Base-by-base conservation (phyloP, 768 basidiomycete genomes). In the Amanita pseudoporphyria region DNA sequence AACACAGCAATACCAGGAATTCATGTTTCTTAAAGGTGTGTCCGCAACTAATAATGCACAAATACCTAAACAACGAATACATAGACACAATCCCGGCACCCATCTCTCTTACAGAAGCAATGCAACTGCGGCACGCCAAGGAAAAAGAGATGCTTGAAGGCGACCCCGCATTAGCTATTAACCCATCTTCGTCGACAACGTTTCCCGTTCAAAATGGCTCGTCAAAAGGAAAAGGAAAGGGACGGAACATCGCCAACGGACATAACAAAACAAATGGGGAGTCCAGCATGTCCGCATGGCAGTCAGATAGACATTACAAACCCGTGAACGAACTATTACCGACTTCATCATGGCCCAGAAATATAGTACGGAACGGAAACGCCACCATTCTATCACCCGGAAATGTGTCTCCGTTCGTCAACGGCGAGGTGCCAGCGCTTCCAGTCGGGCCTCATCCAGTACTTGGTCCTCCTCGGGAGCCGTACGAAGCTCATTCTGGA, bases 21-120 rank as follows among this genome's bases (percentile, higher is more conserved):
- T 84, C 55, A 77, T 75, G 72, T 85, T 86, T 55, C 74, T 87
- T n/a, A 66, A 71, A 65, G 84, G 85, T 81, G 55, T 43, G 63
- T 36, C 32, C 22, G 3, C 26, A 10, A 13, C 22, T 26, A 39
- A 7, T 38, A 43, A 19, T 32, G 6, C 28, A 36, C 21, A 10
- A 32, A 30, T 26, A 36, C 24, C 26, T 14, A 22, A 21, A 19
- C 51, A 50, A 28, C 62, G 24, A 31, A 26, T 14, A 14, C 41
- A 30, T 56, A 88, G 86, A 85, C 53, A 82, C 78, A 9, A 78
- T 88, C 13, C 86, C 86, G 9, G 62, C 67, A 33, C 79, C 84
- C 3, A 66, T 85, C 6, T 61, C 79, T 12, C 66, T 87, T 21
- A 59, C 66, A 3, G 78, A 79, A 39, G 86, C 86, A n/a, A 64